A percentile compares a stretch with the other conserved stretches of the same genome.
Conservation (phyloP, 257 asterid species). For the Nicotiana tomentosiformis region DNA sequence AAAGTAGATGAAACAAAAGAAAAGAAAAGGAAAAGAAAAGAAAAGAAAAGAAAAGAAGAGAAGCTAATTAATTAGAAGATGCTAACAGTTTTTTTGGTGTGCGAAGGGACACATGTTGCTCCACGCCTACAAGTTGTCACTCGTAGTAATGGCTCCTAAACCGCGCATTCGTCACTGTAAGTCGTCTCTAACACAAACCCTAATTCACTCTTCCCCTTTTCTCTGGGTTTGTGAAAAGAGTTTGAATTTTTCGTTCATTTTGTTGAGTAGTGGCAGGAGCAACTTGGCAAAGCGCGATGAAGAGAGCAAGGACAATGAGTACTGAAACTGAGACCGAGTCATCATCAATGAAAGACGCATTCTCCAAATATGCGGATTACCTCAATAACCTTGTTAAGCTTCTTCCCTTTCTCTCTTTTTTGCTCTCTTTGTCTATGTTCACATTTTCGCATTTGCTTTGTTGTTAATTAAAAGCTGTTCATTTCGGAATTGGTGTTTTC, state of each 20-base stretch:
- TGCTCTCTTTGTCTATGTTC: neutral
- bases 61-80: neutral
- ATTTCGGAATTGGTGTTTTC: neutral
- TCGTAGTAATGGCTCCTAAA: conserved; percentile 42
- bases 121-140: neutral
- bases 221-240: neutral
- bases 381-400: conserved; percentile 56
- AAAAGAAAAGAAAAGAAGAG: neutral
- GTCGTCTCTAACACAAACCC: conserved; percentile 8
- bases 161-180: conserved; percentile 44
- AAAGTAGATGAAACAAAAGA: neutral
- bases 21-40: neutral
- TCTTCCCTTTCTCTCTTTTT: neutral
- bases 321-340: conserved; percentile 32
- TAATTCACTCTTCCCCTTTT: neutral
- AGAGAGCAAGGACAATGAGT: conserved; percentile 48
- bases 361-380: conserved; percentile 59
- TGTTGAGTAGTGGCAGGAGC: conserved; percentile 45
- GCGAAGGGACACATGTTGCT: conserved; percentile 1
- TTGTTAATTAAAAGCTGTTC: neutral
- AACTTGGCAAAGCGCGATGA: conserved; percentile 29
- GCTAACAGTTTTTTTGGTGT: neutral
- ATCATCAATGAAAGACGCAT: conserved; percentile 54
- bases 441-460: neutral
- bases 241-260: conserved; percentile 14